These are phyloP conservation scores for Candida tallmaniae DNA, from an alignment of 805 yeast genomes.

Conservation along the genomic window DNA sequence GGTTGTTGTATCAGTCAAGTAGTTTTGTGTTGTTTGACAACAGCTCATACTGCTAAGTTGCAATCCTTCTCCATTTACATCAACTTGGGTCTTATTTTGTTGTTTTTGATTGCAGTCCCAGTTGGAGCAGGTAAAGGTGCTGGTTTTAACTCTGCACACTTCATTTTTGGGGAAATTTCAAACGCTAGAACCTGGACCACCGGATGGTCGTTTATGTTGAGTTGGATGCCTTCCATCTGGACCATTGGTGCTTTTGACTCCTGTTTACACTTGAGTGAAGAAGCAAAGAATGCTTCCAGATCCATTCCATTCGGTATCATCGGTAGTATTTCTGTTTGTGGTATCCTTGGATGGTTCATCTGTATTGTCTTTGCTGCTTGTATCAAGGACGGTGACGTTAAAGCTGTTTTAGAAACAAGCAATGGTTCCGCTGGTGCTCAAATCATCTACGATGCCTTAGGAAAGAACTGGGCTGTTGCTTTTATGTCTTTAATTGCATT, in stretches of 20 bases:
- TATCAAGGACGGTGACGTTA: constrained; percentile 43
- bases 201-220: constrained; percentile 43
- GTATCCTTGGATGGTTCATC: constrained; percentile 54
- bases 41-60: constrained; percentile 51
- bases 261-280: constrained; percentile 70
- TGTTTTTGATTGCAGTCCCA: constrained; percentile 62
- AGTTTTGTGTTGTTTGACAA: constrained; percentile 50
- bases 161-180: constrained; percentile 51
- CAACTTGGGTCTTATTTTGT: constrained; percentile 47
- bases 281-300: constrained; percentile 56
- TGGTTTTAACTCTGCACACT: constrained; percentile 23
- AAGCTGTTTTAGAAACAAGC: constrained; percentile 35
- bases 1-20: constrained; percentile 55
- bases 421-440: constrained; percentile 67
- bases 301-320: constrained; percentile 66
- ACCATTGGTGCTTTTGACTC: constrained; percentile 72
- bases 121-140: constrained; percentile 42
- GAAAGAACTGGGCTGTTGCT: constrained; percentile 61
- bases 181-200: constrained; percentile 47
- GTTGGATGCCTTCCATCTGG: constrained; percentile 70
- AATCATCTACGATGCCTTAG: constrained; percentile 57
- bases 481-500: constrained; percentile 54
- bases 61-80: constrained; percentile 56
- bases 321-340: constrained; percentile 54
- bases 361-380: constrained; percentile 52